A percentile compares a stretch with the other conserved stretches of the same genome.
phyloP scores from a whole-genome alignment of 2,329 filamentous ascomycete species.

The Ceratocystis lukuohia region DNA sequence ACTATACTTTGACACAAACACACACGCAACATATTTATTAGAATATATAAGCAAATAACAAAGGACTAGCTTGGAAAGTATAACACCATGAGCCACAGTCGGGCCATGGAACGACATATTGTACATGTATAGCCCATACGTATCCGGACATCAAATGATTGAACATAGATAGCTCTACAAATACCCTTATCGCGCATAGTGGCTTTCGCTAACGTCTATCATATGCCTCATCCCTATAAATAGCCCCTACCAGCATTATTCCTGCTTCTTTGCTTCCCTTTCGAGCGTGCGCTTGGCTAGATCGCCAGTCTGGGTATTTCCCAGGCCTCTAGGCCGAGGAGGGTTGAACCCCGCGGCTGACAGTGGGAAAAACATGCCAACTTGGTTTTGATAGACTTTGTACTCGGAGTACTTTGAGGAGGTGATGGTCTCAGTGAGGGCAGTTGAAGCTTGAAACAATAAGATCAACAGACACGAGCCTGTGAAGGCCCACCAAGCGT shows the following conservation, averaged over 20 bases:
- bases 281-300: conserved; percentile 29
- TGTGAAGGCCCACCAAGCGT: conserved; percentile 64
- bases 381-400: conserved; percentile 63
- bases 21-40: no score
- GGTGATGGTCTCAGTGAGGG: conserved; percentile 72
- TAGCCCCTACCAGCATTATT: conserved; percentile 14
- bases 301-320: conserved; percentile 39
- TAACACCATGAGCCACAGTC: no score
- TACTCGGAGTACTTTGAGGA: conserved; percentile 81
- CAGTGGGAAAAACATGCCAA: conserved; percentile 70
- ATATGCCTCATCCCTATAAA: no score
- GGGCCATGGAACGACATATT: no score
- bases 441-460: conserved; percentile 81
- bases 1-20: no score
- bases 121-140: no score
- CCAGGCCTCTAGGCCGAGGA: conserved; percentile 28
- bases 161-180: no score
- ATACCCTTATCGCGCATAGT: no score
- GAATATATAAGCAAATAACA: no score
- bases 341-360: conserved; percentile 33
- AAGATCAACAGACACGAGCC: conserved; percentile 58
- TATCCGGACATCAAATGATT: no score
- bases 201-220: no score
- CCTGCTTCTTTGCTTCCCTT: conserved; percentile 18
- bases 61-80: no score